Conservation (phyloP, 805 yeast species). For the Candida yuanshanica region DNA sequence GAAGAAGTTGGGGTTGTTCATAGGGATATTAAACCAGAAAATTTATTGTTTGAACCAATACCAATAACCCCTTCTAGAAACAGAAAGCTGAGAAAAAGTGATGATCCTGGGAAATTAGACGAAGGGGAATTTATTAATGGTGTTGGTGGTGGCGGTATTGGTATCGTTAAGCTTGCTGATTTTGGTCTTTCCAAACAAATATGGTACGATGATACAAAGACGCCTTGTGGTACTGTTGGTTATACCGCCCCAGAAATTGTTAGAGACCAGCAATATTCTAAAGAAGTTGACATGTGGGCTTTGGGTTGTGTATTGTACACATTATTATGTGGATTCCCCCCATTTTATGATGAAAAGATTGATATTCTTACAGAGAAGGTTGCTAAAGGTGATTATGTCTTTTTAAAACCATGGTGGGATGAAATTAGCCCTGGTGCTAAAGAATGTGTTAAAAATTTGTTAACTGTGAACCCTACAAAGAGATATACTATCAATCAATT, state of each 20-base stretch:
- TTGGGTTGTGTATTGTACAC: constrained; percentile 68
- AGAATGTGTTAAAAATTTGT: constrained; percentile 55
- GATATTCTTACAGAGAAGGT: constrained; percentile 66
- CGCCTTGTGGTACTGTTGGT: constrained; percentile 76
- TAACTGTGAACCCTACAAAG: constrained; percentile 63
- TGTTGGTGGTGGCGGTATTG: constrained; percentile 61
- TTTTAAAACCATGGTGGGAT: constrained; percentile 85
- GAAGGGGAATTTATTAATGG: constrained; percentile 52
- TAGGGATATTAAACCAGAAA: constrained; percentile 94
- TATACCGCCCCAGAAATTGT: constrained; percentile 73
- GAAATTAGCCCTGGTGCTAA: constrained; percentile 71
- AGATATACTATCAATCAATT: constrained; percentile 67
- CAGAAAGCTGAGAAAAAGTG: constrained; percentile 38
- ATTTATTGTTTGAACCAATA: constrained; percentile 62
- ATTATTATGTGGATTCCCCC: constrained; percentile 67
- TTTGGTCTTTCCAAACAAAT: constrained; percentile 64
- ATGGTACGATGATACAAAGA: constrained; percentile 45
- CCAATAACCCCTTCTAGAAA: constrained; percentile 12
- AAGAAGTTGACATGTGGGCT: constrained; percentile 70
- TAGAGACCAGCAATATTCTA: constrained; percentile 52
- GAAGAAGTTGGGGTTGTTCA: constrained; percentile 91
- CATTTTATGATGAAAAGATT: constrained; percentile 63
- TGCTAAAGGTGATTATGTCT: constrained; percentile 65
- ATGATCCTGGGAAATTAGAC: constrained; percentile 53
- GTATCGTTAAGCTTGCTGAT: constrained; percentile 60